Evolutionary conservation across 257 asterid genomes (phyloP), one percentile per base, ranked within the genome.

Genomic region (Buddleja alternifolia): DNA sequence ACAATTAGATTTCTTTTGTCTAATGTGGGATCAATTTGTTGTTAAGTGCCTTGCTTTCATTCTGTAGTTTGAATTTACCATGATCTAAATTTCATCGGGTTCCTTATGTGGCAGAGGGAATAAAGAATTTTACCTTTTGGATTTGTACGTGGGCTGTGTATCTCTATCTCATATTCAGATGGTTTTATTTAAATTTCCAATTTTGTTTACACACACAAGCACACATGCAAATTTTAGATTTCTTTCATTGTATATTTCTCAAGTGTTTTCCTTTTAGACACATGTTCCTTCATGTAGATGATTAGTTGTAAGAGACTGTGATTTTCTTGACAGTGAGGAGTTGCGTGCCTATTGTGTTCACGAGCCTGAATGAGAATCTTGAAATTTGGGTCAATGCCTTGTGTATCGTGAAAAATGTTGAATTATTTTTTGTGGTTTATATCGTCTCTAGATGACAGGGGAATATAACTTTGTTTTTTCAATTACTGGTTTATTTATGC

Each of bases 401-500:
- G 60, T 41, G 23, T 39, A 9, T 47, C 46, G 17, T 25, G 50
- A 44, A 10, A 37, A 16, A 7, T 40, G 52, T 24, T 4, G 23
- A 5, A 42, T 42, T 12, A 17, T 11, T 14, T 29, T 45, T 52
- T 44, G 7, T 57, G 11, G 29, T 29, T 51, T 64, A 41, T 60
- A 51, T 52, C 16, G 36, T 45, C 23, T 19, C 17, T 2, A 7
- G 36, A 17, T 17, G 23, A 12, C 32, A 29, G 41, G 37, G 24
- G 32, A 47, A 21, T 16, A 9, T 51, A 39, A 57, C 16, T 67
- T 25, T 19, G 51, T 54, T 55, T 50, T 65, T 16, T 61, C 48
- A 42, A 48, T 60, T 54, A 60, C 70, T 50, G 25, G 74, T 74
- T 24, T 32, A 67, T 77, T 50, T 57, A 41, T 58, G 65, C 64